These are phyloP conservation scores for Globisporangium irregulare DNA, from an alignment of 352 stramenopile species.

Conservation along the genomic window DNA sequence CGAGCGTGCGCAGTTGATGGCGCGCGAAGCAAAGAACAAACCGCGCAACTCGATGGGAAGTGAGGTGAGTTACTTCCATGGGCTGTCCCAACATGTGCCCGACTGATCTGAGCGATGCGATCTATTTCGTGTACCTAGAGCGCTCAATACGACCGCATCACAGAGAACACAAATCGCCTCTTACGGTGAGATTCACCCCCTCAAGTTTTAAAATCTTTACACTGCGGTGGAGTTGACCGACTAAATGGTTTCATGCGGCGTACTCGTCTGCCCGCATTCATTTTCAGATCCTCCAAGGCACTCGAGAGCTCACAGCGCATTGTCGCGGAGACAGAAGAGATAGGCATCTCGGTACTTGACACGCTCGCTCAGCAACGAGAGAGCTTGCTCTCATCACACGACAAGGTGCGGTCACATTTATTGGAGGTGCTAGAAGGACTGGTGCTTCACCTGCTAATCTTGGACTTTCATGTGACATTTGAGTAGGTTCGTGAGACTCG, in stretches of 20 bases:
- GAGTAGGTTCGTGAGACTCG: slow-evolving; percentile 69
- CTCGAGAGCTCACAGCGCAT: slow-evolving; percentile 69
- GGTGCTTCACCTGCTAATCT: slow-evolving; percentile 3
- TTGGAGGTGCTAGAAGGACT: too few species aligned
- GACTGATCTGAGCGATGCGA: not conserved
- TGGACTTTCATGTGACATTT: not conserved
- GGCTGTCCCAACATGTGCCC: not conserved
- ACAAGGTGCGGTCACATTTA: slow-evolving; percentile 38
- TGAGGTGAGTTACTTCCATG: slow-evolving; percentile 21
- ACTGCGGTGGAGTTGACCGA: not conserved
- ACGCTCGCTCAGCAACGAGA: slow-evolving; percentile 69
- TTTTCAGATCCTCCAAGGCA: slow-evolving; percentile 48
- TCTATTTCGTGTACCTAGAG: slow-evolving; percentile 21
- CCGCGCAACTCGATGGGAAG: slow-evolving; percentile 21
- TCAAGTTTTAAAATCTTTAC: too few species aligned
- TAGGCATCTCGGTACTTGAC: slow-evolving; percentile 70
- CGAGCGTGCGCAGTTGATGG: slow-evolving; percentile 69
- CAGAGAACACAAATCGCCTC: slow-evolving; percentile 62
- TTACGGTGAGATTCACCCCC: slow-evolving; percentile 26
- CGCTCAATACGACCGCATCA: slow-evolving; percentile 69
- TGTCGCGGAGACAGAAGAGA: slow-evolving; percentile 61
- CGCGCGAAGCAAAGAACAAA: slow-evolving; percentile 38
- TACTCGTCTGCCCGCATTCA: not conserved
- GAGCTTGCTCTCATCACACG: slow-evolving; percentile 58
- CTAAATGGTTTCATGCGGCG: not conserved